Evolutionary conservation across 176 grass and related monocot species (phyloP), one percentile per base, ranked within the genome.

Genomic region (Oryza officinalis): DNA sequence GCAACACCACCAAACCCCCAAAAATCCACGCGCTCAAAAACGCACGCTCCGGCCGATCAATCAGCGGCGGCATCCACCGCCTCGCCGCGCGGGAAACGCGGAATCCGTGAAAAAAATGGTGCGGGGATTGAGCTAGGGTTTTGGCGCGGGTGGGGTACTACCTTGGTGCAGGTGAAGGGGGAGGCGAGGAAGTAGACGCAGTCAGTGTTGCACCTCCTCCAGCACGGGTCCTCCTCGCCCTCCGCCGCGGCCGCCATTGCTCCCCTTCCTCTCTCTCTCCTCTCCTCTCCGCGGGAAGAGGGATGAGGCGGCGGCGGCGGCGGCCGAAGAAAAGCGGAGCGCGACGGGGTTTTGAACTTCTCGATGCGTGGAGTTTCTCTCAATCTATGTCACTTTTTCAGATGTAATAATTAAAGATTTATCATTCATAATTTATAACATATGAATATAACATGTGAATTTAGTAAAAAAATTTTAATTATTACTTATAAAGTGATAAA

Each of bases 181-280:
- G 76, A 80, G 35, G 52, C 37, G 70, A 89, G 76, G 70, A 89
- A 89, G 81, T 57, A 80, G 70, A 47, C 47, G 37, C 87, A 85
- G 18, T 89, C 76, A 5, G 76, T 80, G 70, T 60, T 75, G 38
- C 69, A 40, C 69, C 81, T 75, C 49, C 69, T 75, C 76, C 81
- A 69, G 7, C 76, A 27, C 8, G 37, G 27, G 45, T 88, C 81
- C 46, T 88, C 81, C 27, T 84, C 81, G 5, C 46, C 69, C 8
- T 45, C 81, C 33, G 8, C 47, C 69, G 27, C 61, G 32, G 26
- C 45, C 33, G 69, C 37, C 87, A 79, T 88, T 27, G 44, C 60
- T 74, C 20, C 20, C 4, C 41, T 44, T 27, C 63, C 15, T 27
- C 40, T 41, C 38, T 40, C 38, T 37, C 38, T 40, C 38, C 35